Evolutionary conservation across 2,329 filamentous ascomycete species (phyloP).

Genomic region (Calonectria leucothoes): DNA sequence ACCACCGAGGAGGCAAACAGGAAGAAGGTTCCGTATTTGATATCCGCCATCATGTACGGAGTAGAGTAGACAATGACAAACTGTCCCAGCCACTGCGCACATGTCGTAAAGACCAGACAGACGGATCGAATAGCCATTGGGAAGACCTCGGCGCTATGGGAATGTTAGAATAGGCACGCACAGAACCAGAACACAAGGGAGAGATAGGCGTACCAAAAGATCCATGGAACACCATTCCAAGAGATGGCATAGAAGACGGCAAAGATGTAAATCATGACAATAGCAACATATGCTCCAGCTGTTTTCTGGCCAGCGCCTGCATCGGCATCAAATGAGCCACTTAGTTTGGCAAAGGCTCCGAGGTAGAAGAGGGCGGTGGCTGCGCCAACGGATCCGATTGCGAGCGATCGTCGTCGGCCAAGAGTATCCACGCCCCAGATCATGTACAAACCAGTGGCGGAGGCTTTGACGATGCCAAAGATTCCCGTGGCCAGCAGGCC

Average conservation of each 20-base stretch:
- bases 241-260: conserved; percentile 15
- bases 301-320: background rate
- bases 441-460: conserved; percentile 19
- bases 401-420: conserved; percentile 18
- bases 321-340: conserved; percentile 9
- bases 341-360: conserved; percentile 19
- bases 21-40: conserved; percentile 27
- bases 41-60: conserved; percentile 42
- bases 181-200: background rate
- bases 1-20: conserved; percentile 28
- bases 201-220: conserved; percentile 32
- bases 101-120: conserved; percentile 39
- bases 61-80: conserved; percentile 44
- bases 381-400: conserved; percentile 20
- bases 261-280: conserved; percentile 24
- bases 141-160: conserved; percentile 37
- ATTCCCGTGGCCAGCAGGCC: conserved; percentile 72
- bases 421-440: conserved; percentile 25
- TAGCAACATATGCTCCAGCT: conserved; percentile 22
- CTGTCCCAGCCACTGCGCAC: conserved; percentile 44
- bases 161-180: background rate
- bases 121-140: conserved; percentile 42
- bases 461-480: conserved; percentile 70
- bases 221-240: conserved; percentile 25
- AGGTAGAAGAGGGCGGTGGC: conserved; percentile 19